phyloP scores from a whole-genome alignment of 1,284 basidiomycete genomes.

The Cryptococcus depauperatus region DNA sequence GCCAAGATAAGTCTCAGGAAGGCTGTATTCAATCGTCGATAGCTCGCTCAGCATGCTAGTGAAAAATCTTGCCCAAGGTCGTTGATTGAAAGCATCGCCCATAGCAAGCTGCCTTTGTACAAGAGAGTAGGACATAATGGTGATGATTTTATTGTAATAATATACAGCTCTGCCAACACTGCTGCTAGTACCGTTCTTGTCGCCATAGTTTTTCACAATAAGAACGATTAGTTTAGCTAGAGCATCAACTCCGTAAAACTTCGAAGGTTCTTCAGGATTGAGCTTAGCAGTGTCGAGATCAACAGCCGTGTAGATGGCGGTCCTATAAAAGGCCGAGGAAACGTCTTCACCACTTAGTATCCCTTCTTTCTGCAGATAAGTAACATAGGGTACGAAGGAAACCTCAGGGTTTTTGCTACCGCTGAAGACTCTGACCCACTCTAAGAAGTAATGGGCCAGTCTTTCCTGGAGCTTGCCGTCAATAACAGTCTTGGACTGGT shows the following conservation, averaged over 20 bases:
- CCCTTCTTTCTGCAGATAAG: constrained; percentile 88
- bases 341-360: constrained; percentile 94
- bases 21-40: constrained; percentile 68
- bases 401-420: constrained; percentile 77
- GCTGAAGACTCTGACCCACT: constrained; percentile 88
- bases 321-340: constrained; percentile 96
- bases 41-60: constrained; percentile 92
- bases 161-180: constrained; percentile 85
- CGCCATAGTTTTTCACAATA: constrained; percentile 95
- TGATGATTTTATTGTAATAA: constrained; percentile 95
- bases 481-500: constrained; percentile 30
- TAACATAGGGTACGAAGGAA: constrained; percentile 95
- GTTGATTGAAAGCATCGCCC: constrained; percentile 84
- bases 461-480: constrained; percentile 48
- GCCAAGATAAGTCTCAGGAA: constrained; percentile 82
- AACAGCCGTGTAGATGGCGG: constrained; percentile 91
- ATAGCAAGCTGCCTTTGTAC: constrained; percentile 94
- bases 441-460: constrained; percentile 53
- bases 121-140: constrained; percentile 91
- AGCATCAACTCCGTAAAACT: constrained; percentile 89
- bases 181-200: constrained; percentile 61
- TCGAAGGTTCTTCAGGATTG: constrained; percentile 64
- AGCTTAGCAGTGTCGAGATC: constrained; percentile 83
- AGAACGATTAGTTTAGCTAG: constrained; percentile 92
- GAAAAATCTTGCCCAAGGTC: constrained; percentile 98